phyloP scores from a whole-genome alignment of 176 grass and related monocot species.

The Neostapfia colusana region DNA sequence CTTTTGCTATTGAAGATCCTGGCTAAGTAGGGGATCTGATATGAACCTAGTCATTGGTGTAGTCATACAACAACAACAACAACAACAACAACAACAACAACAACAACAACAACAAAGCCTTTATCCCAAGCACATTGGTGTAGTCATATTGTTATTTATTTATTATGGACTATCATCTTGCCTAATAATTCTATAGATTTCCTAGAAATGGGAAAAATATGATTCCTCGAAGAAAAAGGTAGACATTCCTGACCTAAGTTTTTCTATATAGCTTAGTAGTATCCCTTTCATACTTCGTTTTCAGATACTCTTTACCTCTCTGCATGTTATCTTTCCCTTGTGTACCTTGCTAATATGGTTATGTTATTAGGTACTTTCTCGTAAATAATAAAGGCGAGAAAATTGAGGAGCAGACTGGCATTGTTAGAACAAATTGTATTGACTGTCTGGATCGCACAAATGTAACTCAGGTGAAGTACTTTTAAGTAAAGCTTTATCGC shows the following conservation, averaged over 20 bases:
- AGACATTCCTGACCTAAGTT: neutral
- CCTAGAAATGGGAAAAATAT: neutral
- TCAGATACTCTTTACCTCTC: neutral
- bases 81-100: too few relatives aligned
- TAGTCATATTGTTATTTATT: neutral
- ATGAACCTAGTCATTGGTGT: neutral
- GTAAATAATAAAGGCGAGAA: constrained; percentile 71
- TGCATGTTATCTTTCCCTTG: constrained; percentile 10
- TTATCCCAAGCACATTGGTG: too few relatives aligned
- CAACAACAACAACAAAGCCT: too few relatives aligned
- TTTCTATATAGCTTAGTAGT: too few relatives aligned
- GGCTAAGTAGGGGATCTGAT: neutral
- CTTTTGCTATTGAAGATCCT: neutral
- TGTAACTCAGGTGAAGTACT: constrained; percentile 86
- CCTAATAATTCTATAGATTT: neutral
- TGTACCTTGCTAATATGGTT: constrained; percentile 31
- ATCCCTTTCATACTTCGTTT: neutral
- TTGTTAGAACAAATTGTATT: constrained; percentile 90
- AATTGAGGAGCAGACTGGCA: constrained; percentile 71
- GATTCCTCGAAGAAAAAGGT: neutral
- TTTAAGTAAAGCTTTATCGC: constrained; percentile 24
- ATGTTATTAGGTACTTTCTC: constrained; percentile 73
- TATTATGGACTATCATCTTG: neutral
- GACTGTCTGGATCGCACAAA: constrained; percentile 99
- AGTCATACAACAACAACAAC: too few relatives aligned